Conservation (phyloP, 2,329 filamentous ascomycete genomes). For the Fusarium sp. region DNA sequence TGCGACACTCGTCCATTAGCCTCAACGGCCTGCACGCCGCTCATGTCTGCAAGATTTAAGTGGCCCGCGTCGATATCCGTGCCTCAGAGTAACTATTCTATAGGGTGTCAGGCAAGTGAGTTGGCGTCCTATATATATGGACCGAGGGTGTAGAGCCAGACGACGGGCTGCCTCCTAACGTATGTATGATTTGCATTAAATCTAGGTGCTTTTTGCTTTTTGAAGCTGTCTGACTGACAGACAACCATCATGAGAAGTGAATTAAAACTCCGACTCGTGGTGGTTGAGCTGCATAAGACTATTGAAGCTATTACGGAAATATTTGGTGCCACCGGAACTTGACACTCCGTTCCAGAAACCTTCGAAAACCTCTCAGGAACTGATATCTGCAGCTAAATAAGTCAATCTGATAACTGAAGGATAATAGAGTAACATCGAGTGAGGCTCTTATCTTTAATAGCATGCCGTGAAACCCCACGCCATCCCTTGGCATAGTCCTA, state of each 20-base stretch:
- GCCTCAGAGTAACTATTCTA: background rate
- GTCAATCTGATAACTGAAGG: background rate
- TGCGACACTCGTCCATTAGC: background rate
- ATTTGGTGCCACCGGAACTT: background rate
- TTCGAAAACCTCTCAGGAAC: rapidly evolving
- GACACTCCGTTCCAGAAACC: background rate
- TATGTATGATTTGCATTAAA: background rate
- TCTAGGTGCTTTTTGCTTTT: background rate
- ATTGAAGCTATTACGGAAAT: background rate
- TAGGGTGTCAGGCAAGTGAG: background rate
- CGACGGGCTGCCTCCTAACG: background rate
- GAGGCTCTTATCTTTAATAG: background rate
- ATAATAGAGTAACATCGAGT: background rate
- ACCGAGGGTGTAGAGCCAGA: conserved; percentile 1
- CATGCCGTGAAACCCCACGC: conserved; percentile 8
- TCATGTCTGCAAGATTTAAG: background rate
- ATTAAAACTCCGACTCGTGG: rapidly evolving
- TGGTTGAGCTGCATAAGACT: background rate
- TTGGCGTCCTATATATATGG: conserved; percentile 6
- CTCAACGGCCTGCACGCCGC: background rate
- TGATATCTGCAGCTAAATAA: no score
- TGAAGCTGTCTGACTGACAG: background rate
- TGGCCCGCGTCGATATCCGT: background rate
- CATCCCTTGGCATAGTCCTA: background rate
- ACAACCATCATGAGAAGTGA: rapidly evolving